These are phyloP conservation scores for Podaxis rugospora DNA, from an alignment of 768 basidiomycete genomes.

Conservation along the genomic window DNA sequence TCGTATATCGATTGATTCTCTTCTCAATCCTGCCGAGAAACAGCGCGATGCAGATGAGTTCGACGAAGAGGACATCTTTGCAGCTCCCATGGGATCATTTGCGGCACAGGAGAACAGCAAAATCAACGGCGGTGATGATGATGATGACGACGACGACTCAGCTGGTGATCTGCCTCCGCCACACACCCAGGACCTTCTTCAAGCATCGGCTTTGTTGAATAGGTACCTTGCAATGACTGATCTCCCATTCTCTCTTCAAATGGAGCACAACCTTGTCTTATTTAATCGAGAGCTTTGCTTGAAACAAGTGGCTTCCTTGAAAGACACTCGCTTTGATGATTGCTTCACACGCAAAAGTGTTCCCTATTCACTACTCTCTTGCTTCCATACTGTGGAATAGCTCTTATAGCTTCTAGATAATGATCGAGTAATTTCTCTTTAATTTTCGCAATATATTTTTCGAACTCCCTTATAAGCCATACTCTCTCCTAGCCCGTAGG, in stretches of 20 bases:
- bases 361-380: background rate
- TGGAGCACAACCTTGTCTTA: background rate
- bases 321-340: background rate
- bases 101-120: background rate
- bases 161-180: background rate
- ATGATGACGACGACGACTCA: background rate
- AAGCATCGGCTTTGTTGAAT: background rate
- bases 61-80: background rate
- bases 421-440: background rate
- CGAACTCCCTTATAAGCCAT: background rate
- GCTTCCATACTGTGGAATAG: background rate
- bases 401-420: background rate
- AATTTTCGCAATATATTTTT: background rate
- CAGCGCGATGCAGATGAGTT: background rate
- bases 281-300: background rate
- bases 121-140: background rate
- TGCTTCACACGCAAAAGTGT: background rate
- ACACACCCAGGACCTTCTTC: background rate
- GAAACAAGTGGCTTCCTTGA: background rate
- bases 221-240: background rate
- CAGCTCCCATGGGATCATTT: background rate
- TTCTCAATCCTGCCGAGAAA: background rate
- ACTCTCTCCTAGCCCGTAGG: background rate
- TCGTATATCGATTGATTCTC: background rate
- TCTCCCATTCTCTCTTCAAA: background rate